Base-by-base conservation (phyloP, 1,284 basidiomycete species). In the Cryptococcus deneoformans region DNA sequence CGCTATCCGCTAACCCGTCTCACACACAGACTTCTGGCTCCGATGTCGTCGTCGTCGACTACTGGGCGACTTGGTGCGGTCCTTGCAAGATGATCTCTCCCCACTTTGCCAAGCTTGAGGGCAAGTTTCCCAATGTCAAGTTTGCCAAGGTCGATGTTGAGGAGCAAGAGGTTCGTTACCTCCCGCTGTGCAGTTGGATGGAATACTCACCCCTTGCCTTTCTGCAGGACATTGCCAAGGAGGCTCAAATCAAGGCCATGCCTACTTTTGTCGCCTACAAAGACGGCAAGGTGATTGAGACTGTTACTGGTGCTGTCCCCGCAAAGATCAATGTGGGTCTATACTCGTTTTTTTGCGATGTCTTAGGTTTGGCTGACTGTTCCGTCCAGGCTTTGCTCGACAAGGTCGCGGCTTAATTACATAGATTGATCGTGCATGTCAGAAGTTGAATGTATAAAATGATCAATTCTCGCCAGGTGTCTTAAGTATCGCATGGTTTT, bases 141-240 rank as follows among this genome's bases (percentile, higher is more conserved):
- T 89, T 87, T 78, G 89, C 86, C 83, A 92, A 92, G 80, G 87
- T 93, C 66, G 87, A 92, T 75, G 84, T 88, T 51, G 89, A 92
- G 70, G 82, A 75, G 60, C 67, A 71, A 49, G 61, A 67, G 50
- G 71, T 73, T 60, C 52, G 69, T 67, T 40, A 14, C 8, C 10
- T 35, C 29, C 35, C 40, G 29, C 16, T 8, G 36, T 34, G 14
- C 14, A 39, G 37, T 55, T 16, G 5, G 54, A n/a, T 50, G 42
- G 37, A 5, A 29, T 7, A 12, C 20, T 48, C 6, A 8, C n/a
- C 24, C 38, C 39, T 44, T 9, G 9, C 20, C 40, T n/a, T 6
- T 45, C 12, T 12, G 40, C 52, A 79, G 77, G 77, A 82, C 61
- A 77, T 84, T 62, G 78, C 82, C 7, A 76, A 84, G 69, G 87